Percentiles rank a stretch among this genome's conserved stretches.
These are phyloP conservation scores for Ogataea parapolymorpha DNA, from an alignment of 805 yeast species.

Conservation along the genomic window DNA sequence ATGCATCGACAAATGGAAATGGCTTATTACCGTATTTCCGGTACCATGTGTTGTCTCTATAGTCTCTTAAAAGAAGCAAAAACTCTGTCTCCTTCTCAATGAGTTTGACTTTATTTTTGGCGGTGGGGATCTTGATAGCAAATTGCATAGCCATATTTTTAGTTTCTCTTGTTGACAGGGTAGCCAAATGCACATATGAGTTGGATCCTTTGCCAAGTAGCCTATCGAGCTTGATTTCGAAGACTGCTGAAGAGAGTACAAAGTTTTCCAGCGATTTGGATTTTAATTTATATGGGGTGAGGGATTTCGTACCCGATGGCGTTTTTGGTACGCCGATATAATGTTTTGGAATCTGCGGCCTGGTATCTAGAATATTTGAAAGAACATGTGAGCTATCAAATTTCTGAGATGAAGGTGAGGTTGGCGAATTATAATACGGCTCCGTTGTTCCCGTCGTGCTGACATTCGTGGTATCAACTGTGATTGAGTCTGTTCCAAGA, in stretches of 20 bases:
- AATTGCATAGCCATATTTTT: slow-evolving; percentile 9
- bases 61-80: slow-evolving; percentile 19
- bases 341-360: background rate
- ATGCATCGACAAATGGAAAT: slow-evolving; percentile 29
- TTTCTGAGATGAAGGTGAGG: slow-evolving; percentile 6
- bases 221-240: slow-evolving; percentile 17
- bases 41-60: slow-evolving; percentile 18
- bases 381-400: slow-evolving; percentile 4
- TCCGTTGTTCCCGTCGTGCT: slow-evolving; percentile 3
- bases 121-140: slow-evolving; percentile 31
- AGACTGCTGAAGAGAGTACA: slow-evolving; percentile 20
- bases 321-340: background rate
- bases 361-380: slow-evolving; percentile 1
- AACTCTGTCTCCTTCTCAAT: slow-evolving; percentile 29
- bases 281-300: slow-evolving; percentile 14
- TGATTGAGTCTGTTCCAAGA: background rate
- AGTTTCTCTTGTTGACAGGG: slow-evolving; percentile 14
- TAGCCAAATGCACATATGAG: slow-evolving; percentile 28
- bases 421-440: slow-evolving; percentile 7
- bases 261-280: slow-evolving; percentile 16
- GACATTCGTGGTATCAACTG: slow-evolving; percentile 5
- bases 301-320: background rate
- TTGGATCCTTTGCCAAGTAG: slow-evolving; percentile 30
- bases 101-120: slow-evolving; percentile 22
- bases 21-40: slow-evolving; percentile 1